Conservation (phyloP, 2,329 filamentous ascomycete genomes). For the Diaporthe capsici region DNA sequence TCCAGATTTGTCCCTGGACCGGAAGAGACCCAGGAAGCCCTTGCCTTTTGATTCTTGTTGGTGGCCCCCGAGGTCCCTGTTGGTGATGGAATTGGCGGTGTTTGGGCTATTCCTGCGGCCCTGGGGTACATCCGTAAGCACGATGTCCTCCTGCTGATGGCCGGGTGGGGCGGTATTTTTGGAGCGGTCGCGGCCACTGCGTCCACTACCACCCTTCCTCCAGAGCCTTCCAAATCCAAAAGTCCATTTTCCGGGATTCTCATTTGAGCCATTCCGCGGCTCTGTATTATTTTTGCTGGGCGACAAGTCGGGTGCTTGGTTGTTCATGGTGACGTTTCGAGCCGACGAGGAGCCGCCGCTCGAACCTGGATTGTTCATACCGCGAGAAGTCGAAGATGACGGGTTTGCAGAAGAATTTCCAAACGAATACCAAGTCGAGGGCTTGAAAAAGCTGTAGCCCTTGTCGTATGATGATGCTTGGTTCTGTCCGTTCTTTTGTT, state of each 20-base stretch:
- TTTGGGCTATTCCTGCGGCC: slow-evolving; percentile 19
- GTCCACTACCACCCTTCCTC: slow-evolving; percentile 27
- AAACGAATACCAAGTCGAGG: slow-evolving; percentile 30
- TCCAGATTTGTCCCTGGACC: slow-evolving; percentile 15
- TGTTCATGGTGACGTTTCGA: slow-evolving; percentile 28
- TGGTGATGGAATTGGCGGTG: neutral
- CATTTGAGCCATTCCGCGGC: neutral
- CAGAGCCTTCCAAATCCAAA: slow-evolving; percentile 29
- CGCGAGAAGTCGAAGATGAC: slow-evolving; percentile 22
- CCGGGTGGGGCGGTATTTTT: slow-evolving; percentile 34
- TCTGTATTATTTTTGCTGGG: slow-evolving; percentile 29
- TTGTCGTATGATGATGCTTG: slow-evolving; percentile 26
- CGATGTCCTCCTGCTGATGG: slow-evolving; percentile 30
- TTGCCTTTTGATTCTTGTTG: slow-evolving; percentile 23
- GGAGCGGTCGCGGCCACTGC: slow-evolving; percentile 22
- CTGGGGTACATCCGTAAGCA: slow-evolving; percentile 29
- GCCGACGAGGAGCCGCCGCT: slow-evolving; percentile 18
- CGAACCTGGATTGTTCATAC: slow-evolving; percentile 19
- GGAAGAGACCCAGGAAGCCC: slow-evolving; percentile 19
- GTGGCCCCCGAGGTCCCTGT: slow-evolving; percentile 18
- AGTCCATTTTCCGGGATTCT: neutral
- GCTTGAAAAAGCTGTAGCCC: slow-evolving; percentile 37
- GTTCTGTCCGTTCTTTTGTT: slow-evolving; percentile 34
- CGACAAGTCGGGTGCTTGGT: slow-evolving; percentile 32
- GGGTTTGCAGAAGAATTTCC: slow-evolving; percentile 7